Evolutionary conservation across 495 filamentous ascomycete species (phyloP), one percentile per base, ranked within the genome.

Genomic region (Letharia lupina): DNA sequence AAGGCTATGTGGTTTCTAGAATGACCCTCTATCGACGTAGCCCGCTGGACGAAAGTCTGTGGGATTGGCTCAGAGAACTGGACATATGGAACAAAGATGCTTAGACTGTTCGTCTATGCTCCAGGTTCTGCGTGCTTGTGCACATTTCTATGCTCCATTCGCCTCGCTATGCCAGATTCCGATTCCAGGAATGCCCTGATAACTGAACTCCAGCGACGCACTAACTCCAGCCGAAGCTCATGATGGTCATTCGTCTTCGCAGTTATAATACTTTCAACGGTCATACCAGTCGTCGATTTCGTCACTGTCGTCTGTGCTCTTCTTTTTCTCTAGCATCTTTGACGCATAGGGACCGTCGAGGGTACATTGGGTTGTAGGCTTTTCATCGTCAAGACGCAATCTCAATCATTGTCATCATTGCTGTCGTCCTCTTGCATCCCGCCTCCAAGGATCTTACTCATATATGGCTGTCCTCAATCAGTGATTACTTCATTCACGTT

Each of bases 391-490:
- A 28, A 28, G 0, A 28, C 23, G 23, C 23, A 28, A 28, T 28
- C 23, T 28, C 23, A 28, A 28, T 28, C 23, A 1, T 28, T 28
- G 23, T 28, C 23, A 28, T 28, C 23, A 28, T 28, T 28, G 23
- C 23, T 28, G 23, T 28, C 23, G 23, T 28, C 23, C 23, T 28
- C 23, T 28, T 28, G 23, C 23, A 28, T 28, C 23, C 23, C 23
- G 1, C 23, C 23, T 28, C 23, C 23, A 28, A 28, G 23, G 23
- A 28, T 28, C 23, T 28, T 28, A 28, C 23, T 28, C 23, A 96
- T 93, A 66, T 91, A 96, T 28, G 87, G 89, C 31, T 64, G 48
- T 56, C 47, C 16, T 16, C 18, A 11, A 23, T 64, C 9, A 64
- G 62, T 20, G 47, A 7, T 13, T 23, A 2, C 20, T 39, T 56